A percentile compares a stretch with the other conserved stretches of the same genome.
Conservation (phyloP, 78 protist species). For the Anaeramoeba flamelloides region DNA sequence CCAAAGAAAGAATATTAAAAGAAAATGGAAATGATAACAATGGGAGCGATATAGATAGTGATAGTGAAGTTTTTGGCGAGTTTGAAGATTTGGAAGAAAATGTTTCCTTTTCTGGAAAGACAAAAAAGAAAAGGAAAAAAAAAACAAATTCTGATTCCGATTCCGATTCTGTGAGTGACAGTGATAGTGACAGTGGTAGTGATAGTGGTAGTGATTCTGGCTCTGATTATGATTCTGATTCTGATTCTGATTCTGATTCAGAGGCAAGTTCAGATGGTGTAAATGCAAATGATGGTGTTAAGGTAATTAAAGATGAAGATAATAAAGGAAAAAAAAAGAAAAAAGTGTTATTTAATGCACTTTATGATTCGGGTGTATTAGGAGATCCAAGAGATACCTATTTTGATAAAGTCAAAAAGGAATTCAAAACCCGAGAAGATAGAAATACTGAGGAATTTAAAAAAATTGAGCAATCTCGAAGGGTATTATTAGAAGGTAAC, state of each 20-base stretch:
- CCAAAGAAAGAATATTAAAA: not conserved
- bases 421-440: too few species aligned
- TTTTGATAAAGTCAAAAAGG: too few species aligned
- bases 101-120: not conserved
- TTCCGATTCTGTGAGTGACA: not conserved
- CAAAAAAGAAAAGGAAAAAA: not conserved
- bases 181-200: not conserved
- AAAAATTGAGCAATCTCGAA: constrained; percentile 19
- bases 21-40: not conserved
- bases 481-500: constrained; percentile 10
- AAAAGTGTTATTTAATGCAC: too few species aligned
- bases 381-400: too few species aligned
- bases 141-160: constrained; percentile 5
- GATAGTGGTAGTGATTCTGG: constrained; percentile 5
- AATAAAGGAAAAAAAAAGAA: not conserved
- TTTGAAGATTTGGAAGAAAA: not conserved
- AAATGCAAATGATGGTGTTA: not conserved
- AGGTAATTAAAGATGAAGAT: not conserved
- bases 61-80: not conserved
- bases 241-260: constrained; percentile 2
- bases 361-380: too few species aligned
- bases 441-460: constrained; percentile 20
- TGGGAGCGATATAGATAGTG: not conserved
- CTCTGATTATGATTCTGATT: constrained; percentile 7
- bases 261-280: not conserved